These are phyloP conservation scores for Fomitiporia mediterranea DNA, from an alignment of 1,284 basidiomycete species.

Conservation along the genomic window DNA sequence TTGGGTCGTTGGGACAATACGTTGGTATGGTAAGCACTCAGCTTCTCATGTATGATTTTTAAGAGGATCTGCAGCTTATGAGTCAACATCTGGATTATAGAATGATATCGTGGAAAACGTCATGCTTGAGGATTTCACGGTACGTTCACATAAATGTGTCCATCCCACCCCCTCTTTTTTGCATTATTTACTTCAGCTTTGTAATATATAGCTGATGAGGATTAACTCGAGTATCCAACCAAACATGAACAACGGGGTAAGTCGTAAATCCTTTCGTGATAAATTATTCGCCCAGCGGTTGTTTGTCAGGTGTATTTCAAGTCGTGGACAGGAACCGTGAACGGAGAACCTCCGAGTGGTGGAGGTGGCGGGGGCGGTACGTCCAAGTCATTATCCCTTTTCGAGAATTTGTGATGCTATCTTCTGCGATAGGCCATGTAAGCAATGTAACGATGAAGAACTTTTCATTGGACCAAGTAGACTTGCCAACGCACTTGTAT, in stretches of 20 bases:
- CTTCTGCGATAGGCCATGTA: constrained; percentile 47
- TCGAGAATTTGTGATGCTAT: constrained; percentile 4
- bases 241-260: constrained; percentile 48
- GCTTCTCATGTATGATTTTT: too few relatives aligned
- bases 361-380: constrained; percentile 60
- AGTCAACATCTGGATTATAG: too few relatives aligned
- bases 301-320: constrained; percentile 64
- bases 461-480: constrained; percentile 44
- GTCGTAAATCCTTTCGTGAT: too few relatives aligned
- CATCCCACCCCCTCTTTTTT: too few relatives aligned
- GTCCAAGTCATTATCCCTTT: constrained; percentile 47
- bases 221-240: constrained; percentile 46
- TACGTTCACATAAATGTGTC: too few relatives aligned
- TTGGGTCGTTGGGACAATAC: constrained; percentile 29
- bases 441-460: constrained; percentile 45
- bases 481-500: constrained; percentile 43
- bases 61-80: too few relatives aligned
- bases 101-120: constrained; percentile 55
- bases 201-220: constrained; percentile 48
- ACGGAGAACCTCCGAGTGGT: constrained; percentile 55
- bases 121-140: constrained; percentile 38
- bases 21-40: constrained; percentile 8
- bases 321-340: constrained; percentile 52
- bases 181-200: too few relatives aligned
- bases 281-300: too few relatives aligned